Evolutionary conservation across 345 rosid species (phyloP).

Genomic region (Reutealis trisperma): DNA sequence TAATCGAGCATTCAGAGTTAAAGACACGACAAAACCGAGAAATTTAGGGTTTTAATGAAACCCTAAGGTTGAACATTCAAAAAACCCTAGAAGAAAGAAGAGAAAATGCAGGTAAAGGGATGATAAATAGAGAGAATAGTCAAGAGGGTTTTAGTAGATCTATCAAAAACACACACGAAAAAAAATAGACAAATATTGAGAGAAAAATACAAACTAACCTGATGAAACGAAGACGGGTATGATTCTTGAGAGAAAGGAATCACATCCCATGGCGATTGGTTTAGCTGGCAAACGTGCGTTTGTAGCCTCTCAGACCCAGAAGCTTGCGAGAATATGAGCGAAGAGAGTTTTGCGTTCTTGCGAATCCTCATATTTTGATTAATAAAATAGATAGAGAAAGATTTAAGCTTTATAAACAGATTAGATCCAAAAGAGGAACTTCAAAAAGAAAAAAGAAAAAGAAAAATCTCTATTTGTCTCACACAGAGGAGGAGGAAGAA

Average conservation of each 20-base stretch:
- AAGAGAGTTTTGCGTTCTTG: slow-evolving; percentile 69
- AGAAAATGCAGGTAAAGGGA: slow-evolving; percentile 31
- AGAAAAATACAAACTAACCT: slow-evolving; percentile 31
- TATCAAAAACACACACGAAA: slow-evolving; percentile 23
- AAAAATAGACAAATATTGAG: slow-evolving; percentile 14
- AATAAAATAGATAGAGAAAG: slow-evolving; percentile 1
- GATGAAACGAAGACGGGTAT: slow-evolving; percentile 26
- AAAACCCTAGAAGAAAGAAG: slow-evolving; percentile 39
- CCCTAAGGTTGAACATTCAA: slow-evolving; percentile 37
- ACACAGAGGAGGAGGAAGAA: background rate
- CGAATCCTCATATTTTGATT: slow-evolving; percentile 74
- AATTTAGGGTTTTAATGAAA: slow-evolving; percentile 61
- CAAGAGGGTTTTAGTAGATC: slow-evolving; percentile 37
- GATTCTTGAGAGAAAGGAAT: slow-evolving; percentile 42
- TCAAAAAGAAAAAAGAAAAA: no score
- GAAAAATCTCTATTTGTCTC: background rate
- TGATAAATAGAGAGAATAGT: slow-evolving; percentile 25
- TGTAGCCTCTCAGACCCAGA: slow-evolving; percentile 41
- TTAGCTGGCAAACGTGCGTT: slow-evolving; percentile 78
- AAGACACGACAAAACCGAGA: slow-evolving; percentile 37
- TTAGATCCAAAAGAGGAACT: slow-evolving; percentile 20
- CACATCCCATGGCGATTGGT: slow-evolving; percentile 99
- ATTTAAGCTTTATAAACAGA: slow-evolving; percentile 9
- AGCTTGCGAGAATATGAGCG: slow-evolving; percentile 44
- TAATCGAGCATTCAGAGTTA: slow-evolving; percentile 42